Evolutionary conservation across 805 yeast species (phyloP).

Genomic region (Saturnispora diversa): DNA sequence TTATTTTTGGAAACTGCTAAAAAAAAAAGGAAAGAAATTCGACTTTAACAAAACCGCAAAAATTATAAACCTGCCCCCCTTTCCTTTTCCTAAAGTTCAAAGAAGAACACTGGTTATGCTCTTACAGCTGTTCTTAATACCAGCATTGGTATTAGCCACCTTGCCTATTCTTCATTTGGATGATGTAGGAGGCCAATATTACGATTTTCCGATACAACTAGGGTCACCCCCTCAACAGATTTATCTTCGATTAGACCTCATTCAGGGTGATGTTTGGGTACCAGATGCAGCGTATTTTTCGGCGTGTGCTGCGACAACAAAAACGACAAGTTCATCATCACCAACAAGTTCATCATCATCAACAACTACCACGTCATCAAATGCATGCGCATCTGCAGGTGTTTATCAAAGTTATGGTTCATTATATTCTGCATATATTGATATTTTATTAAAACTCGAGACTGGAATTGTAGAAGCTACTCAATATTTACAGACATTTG

Average conservation of each 20-base stretch:
- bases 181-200: conserved; percentile 11
- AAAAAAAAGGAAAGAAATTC: too few species aligned
- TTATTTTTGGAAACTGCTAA: too few species aligned
- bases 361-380: too few species aligned
- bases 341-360: conserved; percentile 1
- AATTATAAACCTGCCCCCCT: too few species aligned
- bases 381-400: conserved; percentile 23
- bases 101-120: neutral
- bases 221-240: conserved; percentile 23
- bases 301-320: conserved; percentile 16
- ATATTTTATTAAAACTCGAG: conserved; percentile 13
- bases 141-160: neutral
- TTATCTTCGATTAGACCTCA: conserved; percentile 25
- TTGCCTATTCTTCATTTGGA: conserved; percentile 9
- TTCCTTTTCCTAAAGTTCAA: too few species aligned
- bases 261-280: conserved; percentile 25
- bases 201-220: conserved; percentile 21
- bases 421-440: conserved; percentile 3
- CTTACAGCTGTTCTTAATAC: neutral
- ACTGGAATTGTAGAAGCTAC: conserved; percentile 16
- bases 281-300: conserved; percentile 21
- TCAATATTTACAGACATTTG: conserved; percentile 9
- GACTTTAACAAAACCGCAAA: too few species aligned
- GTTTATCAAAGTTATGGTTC: conserved; percentile 22
- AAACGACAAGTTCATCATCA: neutral